phyloP scores from a whole-genome alignment of 164 flowering plant species.

The Annona squamosa region DNA sequence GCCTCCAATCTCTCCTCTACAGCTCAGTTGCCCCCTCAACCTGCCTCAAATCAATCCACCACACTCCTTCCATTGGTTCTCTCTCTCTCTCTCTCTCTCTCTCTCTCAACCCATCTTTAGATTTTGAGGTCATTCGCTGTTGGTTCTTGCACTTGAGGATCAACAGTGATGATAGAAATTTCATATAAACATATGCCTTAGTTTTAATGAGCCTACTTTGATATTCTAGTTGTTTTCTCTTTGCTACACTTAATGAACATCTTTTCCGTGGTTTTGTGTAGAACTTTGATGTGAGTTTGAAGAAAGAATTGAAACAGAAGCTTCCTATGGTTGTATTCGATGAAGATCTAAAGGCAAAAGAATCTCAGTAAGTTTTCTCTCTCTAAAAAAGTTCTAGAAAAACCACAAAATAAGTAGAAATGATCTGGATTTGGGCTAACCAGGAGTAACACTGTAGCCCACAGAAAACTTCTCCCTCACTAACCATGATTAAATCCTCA shows the following conservation, averaged over 20 bases:
- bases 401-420: neutral
- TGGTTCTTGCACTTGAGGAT: neutral
- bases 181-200: neutral
- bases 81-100: constrained; percentile 6
- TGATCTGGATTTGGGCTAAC: neutral
- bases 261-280: constrained; percentile 14
- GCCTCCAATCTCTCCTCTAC: constrained; percentile 31
- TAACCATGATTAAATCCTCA: neutral
- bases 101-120: neutral
- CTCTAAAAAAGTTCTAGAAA: neutral
- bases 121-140: neutral
- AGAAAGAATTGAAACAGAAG: constrained; percentile 46
- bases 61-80: constrained; percentile 29
- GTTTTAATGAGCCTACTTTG: neutral
- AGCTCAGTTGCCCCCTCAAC: constrained; percentile 24
- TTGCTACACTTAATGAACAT: neutral
- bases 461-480: no score
- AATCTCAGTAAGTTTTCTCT: constrained; percentile 50
- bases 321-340: constrained; percentile 56
- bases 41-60: constrained; percentile 19
- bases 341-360: constrained; percentile 34
- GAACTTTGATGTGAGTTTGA: constrained; percentile 40
- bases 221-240: neutral
- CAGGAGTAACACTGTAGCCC: neutral
- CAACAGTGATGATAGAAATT: neutral